Evolutionary conservation across 2,329 filamentous ascomycete species (phyloP).

Genomic region (Cladosporium sp.): DNA sequence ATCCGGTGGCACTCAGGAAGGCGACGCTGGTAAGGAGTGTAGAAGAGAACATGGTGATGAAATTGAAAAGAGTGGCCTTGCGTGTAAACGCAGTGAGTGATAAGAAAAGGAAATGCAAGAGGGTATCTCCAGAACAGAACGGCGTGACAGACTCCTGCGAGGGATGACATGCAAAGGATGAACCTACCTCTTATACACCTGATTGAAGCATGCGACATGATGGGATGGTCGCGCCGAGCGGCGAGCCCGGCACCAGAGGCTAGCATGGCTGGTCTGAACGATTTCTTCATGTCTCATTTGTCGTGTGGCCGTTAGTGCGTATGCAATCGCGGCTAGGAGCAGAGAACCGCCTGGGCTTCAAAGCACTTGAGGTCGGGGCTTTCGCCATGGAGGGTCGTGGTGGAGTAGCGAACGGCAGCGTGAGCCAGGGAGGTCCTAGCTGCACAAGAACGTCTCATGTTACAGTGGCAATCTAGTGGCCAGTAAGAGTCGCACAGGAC

Average conservation of each 20-base stretch:
- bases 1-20: conserved; percentile 24
- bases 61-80: conserved; percentile 15
- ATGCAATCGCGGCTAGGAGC: conserved; percentile 5
- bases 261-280: conserved; percentile 3
- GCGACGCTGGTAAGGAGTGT: conserved; percentile 18
- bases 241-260: not conserved
- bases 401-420: not conserved
- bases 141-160: not conserved
- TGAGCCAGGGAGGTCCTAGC: conserved; percentile 2
- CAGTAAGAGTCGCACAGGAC: not conserved
- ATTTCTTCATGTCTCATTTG: conserved; percentile 3
- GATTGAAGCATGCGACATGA: not conserved
- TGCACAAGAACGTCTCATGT: conserved; percentile 2
- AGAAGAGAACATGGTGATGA: conserved; percentile 20
- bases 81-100: conserved; percentile 16
- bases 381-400: conserved; percentile 1
- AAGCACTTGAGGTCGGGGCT: conserved; percentile 4
- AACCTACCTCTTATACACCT: conserved; percentile 8
- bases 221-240: conserved; percentile 3
- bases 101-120: conserved; percentile 11
- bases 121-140: conserved; percentile 12
- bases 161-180: not conserved
- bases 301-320: conserved; percentile 4
- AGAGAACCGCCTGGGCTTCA: not conserved
- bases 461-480: not conserved